These are phyloP conservation scores for Paraphaeosphaeria sporulosa DNA, from an alignment of 2,329 filamentous ascomycete species.

Conservation along the genomic window DNA sequence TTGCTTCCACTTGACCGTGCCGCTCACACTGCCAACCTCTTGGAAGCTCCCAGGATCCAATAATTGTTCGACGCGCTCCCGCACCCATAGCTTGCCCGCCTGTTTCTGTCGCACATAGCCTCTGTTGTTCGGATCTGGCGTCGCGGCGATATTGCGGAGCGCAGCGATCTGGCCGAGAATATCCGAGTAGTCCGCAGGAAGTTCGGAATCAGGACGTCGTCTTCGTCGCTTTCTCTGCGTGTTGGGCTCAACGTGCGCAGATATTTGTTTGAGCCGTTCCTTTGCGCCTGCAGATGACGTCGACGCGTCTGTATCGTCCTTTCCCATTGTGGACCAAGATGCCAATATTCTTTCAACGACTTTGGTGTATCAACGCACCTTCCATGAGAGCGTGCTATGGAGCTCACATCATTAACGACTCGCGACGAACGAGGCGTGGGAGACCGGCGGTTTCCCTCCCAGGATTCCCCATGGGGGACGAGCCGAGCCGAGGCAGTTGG, in stretches of 20 bases:
- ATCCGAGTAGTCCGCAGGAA: conserved; percentile 69
- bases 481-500: conserved; percentile 45
- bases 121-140: conserved; percentile 60
- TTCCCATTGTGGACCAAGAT: conserved; percentile 31
- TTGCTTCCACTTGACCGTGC: conserved; percentile 66
- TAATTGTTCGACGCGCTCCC: conserved; percentile 66
- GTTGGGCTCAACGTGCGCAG: conserved; percentile 51
- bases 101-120: conserved; percentile 70
- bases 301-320: conserved; percentile 33
- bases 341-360: neutral
- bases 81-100: conserved; percentile 71
- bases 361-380: conserved; percentile 16
- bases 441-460: neutral
- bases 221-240: conserved; percentile 47
- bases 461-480: conserved; percentile 14
- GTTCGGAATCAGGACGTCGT: conserved; percentile 48
- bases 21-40: conserved; percentile 68
- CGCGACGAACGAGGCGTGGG: conserved; percentile 13
- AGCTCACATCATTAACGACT: conserved; percentile 29
- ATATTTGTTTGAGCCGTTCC: conserved; percentile 58
- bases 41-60: conserved; percentile 64
- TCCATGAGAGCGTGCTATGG: conserved; percentile 18
- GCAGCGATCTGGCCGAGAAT: conserved; percentile 64
- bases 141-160: conserved; percentile 62
- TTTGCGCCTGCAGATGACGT: conserved; percentile 41